These are phyloP conservation scores for Chalciporus sp. DNA, from an alignment of 1,284 basidiomycete species.

Conservation along the genomic window DNA sequence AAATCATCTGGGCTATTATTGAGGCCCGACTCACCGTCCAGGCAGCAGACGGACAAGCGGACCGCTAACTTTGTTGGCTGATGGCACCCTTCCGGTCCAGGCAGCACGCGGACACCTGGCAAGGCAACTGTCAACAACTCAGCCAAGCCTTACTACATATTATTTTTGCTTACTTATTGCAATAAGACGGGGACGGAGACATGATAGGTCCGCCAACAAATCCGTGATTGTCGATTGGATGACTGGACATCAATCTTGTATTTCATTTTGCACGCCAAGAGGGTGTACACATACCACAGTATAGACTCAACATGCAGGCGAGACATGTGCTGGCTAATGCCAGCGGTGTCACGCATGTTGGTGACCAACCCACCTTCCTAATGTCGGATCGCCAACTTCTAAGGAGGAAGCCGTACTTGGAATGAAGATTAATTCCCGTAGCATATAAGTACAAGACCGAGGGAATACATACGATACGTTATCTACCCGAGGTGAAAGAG, in stretches of 20 bases:
- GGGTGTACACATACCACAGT: too few relatives aligned
- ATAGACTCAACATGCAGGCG: background rate
- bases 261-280: background rate
- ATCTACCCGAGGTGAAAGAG: background rate
- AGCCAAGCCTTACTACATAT: background rate
- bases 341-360: too few relatives aligned
- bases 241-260: background rate
- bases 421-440: background rate
- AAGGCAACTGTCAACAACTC: too few relatives aligned
- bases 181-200: background rate
- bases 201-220: conserved; percentile 3
- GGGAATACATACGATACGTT: conserved; percentile 1
- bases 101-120: too few relatives aligned
- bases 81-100: too few relatives aligned
- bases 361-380: too few relatives aligned
- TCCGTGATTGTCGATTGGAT: conserved; percentile 10
- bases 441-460: background rate
- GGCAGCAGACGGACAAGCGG: too few relatives aligned
- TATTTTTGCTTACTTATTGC: background rate
- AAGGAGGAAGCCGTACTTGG: too few relatives aligned
- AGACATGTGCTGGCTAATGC: background rate
- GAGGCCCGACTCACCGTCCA: too few relatives aligned
- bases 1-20: too few relatives aligned
- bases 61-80: too few relatives aligned
- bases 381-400: too few relatives aligned